Percentiles rank a stretch among this genome's conserved stretches.
phyloP scores from a whole-genome alignment of 306 rosid species.

The Oemleria cerasiformis region DNA sequence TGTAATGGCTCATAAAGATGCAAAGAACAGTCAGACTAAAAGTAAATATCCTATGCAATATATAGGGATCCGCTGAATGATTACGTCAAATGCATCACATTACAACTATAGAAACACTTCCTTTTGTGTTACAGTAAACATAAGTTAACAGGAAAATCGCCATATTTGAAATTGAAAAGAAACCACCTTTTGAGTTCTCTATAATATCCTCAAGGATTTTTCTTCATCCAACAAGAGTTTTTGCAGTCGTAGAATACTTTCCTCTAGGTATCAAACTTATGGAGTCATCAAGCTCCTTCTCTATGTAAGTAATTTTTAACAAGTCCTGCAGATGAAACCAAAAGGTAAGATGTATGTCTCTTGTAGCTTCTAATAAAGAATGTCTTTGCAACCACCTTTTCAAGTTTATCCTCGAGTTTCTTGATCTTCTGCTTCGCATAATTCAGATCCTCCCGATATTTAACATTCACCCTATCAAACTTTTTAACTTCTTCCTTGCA shows the following conservation, averaged over 20 bases:
- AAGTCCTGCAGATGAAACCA: constrained; percentile 60
- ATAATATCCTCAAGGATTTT: constrained; percentile 73
- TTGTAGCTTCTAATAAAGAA: constrained; percentile 8
- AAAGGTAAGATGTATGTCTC: constrained; percentile 20
- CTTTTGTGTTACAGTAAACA: neutral
- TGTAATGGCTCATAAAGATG: neutral
- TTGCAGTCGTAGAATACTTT: constrained; percentile 65
- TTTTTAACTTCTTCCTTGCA: constrained; percentile 88
- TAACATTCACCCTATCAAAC: constrained; percentile 94
- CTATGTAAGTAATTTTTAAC: constrained; percentile 46
- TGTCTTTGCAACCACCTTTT: constrained; percentile 56
- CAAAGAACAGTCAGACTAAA: neutral
- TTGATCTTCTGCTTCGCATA: constrained; percentile 80
- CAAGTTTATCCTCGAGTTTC: constrained; percentile 79
- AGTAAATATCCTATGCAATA: neutral
- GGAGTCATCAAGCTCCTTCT: constrained; percentile 76
- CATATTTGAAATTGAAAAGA: neutral
- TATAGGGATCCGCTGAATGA: neutral
- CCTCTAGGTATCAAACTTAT: constrained; percentile 72
- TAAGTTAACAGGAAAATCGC: neutral
- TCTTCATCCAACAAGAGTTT: constrained; percentile 73
- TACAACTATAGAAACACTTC: neutral
- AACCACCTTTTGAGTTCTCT: constrained; percentile 71
- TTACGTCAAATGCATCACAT: neutral
- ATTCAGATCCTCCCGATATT: constrained; percentile 80